Percentiles rank a stretch among this genome's conserved stretches.
phyloP scores from a whole-genome alignment of 805 yeast genomes.

The Pichia scutulata region DNA sequence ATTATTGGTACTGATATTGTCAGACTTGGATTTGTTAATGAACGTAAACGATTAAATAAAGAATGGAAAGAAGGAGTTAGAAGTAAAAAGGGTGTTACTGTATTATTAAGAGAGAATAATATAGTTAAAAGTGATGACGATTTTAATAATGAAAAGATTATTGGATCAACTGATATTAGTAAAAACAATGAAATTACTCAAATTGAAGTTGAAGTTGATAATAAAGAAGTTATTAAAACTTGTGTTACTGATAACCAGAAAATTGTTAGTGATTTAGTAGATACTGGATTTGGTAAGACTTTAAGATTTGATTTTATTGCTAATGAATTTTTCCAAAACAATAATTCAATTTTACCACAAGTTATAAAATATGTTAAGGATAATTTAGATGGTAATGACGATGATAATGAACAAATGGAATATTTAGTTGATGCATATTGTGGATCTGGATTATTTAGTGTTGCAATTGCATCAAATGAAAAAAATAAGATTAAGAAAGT shows the following conservation, averaged over 20 bases:
- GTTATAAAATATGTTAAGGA: constrained; percentile 77
- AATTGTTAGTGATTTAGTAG: constrained; percentile 68
- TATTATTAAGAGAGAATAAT: constrained; percentile 75
- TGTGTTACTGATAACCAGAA: constrained; percentile 76
- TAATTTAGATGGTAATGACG: constrained; percentile 38
- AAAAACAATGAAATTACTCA: constrained; percentile 17
- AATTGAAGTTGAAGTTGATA: constrained; percentile 4
- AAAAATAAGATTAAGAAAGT: constrained; percentile 65
- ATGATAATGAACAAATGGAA: constrained; percentile 17
- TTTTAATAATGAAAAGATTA: constrained; percentile 28
- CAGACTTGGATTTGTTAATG: constrained; percentile 64
- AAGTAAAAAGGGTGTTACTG: constrained; percentile 66
- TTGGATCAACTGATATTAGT: constrained; percentile 27
- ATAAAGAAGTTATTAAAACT: constrained; percentile 40
- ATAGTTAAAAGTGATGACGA: constrained; percentile 29
- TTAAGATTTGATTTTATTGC: constrained; percentile 82
- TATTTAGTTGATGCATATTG: constrained; percentile 92
- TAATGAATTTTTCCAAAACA: constrained; percentile 94
- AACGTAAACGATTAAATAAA: constrained; percentile 48
- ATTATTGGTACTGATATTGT: constrained; percentile 77
- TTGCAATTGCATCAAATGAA: constrained; percentile 53
- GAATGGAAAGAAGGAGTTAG: constrained; percentile 27
- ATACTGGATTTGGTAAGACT: constrained; percentile 34
- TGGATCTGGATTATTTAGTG: constrained; percentile 90
- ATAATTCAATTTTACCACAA: constrained; percentile 78